Percentiles rank a stretch among this genome's conserved stretches.
Evolutionary conservation across 2,329 filamentous ascomycete genomes (phyloP).

Genomic region (Fusarium sp.): DNA sequence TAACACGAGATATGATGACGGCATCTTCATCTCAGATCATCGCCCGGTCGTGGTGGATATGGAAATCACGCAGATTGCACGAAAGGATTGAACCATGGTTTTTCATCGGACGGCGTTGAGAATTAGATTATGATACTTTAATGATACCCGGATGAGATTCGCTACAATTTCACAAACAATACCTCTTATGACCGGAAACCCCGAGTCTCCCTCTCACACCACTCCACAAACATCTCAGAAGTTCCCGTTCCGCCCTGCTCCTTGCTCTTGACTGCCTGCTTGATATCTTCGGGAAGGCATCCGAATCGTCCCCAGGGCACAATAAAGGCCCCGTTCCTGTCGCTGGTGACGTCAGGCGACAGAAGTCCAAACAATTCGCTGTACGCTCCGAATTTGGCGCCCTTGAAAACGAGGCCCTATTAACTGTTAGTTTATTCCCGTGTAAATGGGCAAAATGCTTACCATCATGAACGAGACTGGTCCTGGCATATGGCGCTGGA

Average conservation of each 20-base stretch:
- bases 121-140: not conserved
- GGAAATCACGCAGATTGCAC: slow-evolving; percentile 24
- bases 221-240: slow-evolving; percentile 15
- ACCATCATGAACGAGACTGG: slow-evolving; percentile 36
- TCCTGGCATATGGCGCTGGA: slow-evolving; percentile 31
- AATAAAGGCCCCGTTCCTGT: slow-evolving; percentile 29
- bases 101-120: slow-evolving; percentile 19
- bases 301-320: slow-evolving; percentile 33
- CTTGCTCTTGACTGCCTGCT: slow-evolving; percentile 16
- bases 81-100: not conserved
- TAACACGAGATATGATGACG: slow-evolving; percentile 43
- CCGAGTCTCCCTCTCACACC: slow-evolving; percentile 28
- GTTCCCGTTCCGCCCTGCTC: slow-evolving; percentile 15
- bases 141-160: slow-evolving; percentile 23
- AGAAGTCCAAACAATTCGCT: slow-evolving; percentile 36
- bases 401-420: slow-evolving; percentile 32
- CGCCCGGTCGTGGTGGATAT: slow-evolving; percentile 47
- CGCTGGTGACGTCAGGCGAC: slow-evolving; percentile 27
- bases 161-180: not conserved
- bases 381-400: slow-evolving; percentile 33
- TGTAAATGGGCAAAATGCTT: not conserved
- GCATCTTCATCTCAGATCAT: slow-evolving; percentile 50
- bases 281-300: slow-evolving; percentile 22
- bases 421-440: not conserved
- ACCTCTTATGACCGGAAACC: not conserved